These are phyloP conservation scores for Erodium moschatum DNA, from an alignment of 441 rosid species.

Conservation along the genomic window DNA sequence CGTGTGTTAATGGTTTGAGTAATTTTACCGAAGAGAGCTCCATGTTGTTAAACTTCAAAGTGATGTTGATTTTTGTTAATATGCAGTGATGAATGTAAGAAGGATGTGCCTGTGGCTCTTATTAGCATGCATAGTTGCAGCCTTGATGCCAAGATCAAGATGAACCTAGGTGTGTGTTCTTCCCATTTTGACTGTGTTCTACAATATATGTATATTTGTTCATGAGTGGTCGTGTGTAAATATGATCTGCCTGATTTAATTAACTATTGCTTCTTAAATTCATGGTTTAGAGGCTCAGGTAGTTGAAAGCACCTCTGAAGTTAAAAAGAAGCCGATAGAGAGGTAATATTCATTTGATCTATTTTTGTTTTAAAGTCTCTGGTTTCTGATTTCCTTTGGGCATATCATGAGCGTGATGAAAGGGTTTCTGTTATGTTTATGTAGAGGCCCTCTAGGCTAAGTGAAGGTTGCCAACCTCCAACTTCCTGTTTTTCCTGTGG, in stretches of 20 bases:
- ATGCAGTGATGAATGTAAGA: constrained; percentile 69
- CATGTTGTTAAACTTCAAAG: not conserved
- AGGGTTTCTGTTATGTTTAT: not conserved
- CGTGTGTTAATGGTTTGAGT: not conserved
- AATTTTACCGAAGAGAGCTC: not conserved
- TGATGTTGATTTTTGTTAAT: constrained; percentile 7
- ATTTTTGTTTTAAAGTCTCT: not conserved
- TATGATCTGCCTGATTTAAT: not conserved
- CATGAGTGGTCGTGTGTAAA: not conserved
- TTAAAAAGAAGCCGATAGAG: constrained; percentile 47
- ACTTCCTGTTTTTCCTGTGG: too few relatives aligned
- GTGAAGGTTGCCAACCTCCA: not conserved
- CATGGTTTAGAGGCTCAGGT: constrained; percentile 56
- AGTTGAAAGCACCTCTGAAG: constrained; percentile 53
- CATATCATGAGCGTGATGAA: not conserved
- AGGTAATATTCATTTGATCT: constrained; percentile 26
- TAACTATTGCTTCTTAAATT: not conserved
- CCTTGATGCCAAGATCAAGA: constrained; percentile 78
- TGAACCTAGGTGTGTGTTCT: constrained; percentile 46
- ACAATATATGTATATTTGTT: not conserved
- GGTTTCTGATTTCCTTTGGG: not conserved
- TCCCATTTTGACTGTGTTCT: not conserved
- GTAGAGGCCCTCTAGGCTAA: not conserved
- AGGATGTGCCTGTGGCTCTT: constrained; percentile 66
- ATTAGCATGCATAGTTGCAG: constrained; percentile 66